Evolutionary conservation across 2,329 filamentous ascomycete genomes (phyloP).

Genomic region (Cladosporium sphaerospermum): DNA sequence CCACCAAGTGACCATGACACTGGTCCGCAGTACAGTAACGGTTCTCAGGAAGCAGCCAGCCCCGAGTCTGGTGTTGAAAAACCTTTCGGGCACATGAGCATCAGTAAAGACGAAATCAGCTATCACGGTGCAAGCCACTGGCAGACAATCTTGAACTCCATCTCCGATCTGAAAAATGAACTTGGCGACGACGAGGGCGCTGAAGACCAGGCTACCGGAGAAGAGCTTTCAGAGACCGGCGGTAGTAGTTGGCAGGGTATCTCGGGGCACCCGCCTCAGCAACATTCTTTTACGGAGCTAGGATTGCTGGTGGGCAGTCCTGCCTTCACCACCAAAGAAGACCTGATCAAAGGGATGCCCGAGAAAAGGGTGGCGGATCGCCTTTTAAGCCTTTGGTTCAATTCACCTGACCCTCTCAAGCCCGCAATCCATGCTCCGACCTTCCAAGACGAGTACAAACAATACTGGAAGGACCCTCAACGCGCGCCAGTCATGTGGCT

Average conservation of each 20-base stretch:
- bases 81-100: slow-evolving; percentile 75
- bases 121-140: slow-evolving; percentile 81
- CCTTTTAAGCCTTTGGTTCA: slow-evolving; percentile 30
- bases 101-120: slow-evolving; percentile 67
- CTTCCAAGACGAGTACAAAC: slow-evolving; percentile 38
- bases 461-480: slow-evolving; percentile 39
- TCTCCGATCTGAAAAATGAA: slow-evolving; percentile 29
- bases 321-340: slow-evolving; percentile 20
- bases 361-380: slow-evolving; percentile 27
- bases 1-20: slow-evolving; percentile 26
- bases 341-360: slow-evolving; percentile 29
- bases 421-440: slow-evolving; percentile 56
- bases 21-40: slow-evolving; percentile 1
- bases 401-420: slow-evolving; percentile 30
- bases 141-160: slow-evolving; percentile 69
- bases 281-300: slow-evolving; percentile 14
- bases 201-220: slow-evolving; percentile 14
- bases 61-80: slow-evolving; percentile 46
- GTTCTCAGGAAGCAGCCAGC: not conserved
- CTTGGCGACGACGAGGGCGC: slow-evolving; percentile 24
- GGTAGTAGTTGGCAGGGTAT: not conserved
- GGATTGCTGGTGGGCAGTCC: slow-evolving; percentile 24
- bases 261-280: not conserved
- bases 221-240: not conserved
- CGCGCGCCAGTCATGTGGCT: slow-evolving; percentile 40